Percentiles rank a stretch among this genome's conserved stretches.
Conservation (phyloP, 106 monocot species). For the Dioscorea dumetorum region DNA sequence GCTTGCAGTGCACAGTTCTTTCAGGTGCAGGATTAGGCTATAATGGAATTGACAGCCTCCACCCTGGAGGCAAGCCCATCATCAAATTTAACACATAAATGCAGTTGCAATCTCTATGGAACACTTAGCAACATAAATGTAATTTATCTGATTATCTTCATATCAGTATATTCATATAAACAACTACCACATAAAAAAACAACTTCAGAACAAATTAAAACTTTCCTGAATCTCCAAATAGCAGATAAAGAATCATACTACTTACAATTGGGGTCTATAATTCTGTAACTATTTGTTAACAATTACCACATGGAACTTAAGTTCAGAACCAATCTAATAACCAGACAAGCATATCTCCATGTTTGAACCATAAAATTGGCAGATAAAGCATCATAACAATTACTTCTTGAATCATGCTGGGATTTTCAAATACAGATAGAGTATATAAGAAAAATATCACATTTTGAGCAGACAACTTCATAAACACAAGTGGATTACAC, state of each 20-base stretch:
- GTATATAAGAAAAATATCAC: not conserved
- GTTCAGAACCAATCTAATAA: not conserved
- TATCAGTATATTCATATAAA: not conserved
- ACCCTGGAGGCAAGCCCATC: slow-evolving; percentile 66
- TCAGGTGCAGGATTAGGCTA: slow-evolving; percentile 18
- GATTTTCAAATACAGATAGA: no score
- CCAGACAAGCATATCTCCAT: not conserved
- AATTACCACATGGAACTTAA: no score
- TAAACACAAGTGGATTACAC: slow-evolving; percentile 2
- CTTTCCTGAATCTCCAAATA: no score
- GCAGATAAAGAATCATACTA: no score
- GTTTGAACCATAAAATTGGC: not conserved
- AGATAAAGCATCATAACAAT: not conserved
- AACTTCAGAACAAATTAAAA: not conserved
- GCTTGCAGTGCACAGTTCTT: not conserved
- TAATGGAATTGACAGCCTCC: slow-evolving; percentile 60
- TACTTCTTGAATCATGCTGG: not conserved
- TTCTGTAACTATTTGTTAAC: no score
- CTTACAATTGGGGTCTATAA: no score
- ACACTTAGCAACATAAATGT: slow-evolving; percentile 3
- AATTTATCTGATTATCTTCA: slow-evolving; percentile 3
- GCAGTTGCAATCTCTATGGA: slow-evolving; percentile 21
- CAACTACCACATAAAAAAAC: not conserved
- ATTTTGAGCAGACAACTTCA: not conserved
- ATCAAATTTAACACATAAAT: slow-evolving; percentile 32